Percentiles rank a stretch among this genome's conserved stretches.
Conservation (phyloP, 163 green algal genomes). For the Trebouxiophyceae sp. region DNA sequence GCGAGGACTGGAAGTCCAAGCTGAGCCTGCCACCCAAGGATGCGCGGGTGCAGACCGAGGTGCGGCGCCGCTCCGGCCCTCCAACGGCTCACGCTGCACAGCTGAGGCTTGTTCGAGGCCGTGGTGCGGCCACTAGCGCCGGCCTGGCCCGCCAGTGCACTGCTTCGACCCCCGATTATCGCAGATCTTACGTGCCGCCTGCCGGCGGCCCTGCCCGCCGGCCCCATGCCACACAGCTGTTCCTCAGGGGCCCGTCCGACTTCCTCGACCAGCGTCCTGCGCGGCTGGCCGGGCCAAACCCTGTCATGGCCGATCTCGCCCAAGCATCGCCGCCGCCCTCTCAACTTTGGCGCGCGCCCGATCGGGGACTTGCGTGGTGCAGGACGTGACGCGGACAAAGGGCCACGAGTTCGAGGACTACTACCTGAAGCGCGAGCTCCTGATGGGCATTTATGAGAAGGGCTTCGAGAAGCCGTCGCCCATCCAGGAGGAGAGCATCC, state of each 20-base stretch:
- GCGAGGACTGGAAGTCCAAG: slow-evolving; percentile 38
- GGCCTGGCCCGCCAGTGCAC: no score
- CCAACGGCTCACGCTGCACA: no score
- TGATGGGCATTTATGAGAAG: slow-evolving; percentile 99
- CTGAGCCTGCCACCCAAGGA: slow-evolving; percentile 63
- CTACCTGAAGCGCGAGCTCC: slow-evolving; percentile 89
- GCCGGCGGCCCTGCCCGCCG: no score
- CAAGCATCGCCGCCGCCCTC: background rate
- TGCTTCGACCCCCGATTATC: no score
- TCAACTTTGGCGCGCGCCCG: no score
- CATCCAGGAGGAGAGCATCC: slow-evolving; percentile 97
- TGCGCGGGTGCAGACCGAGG: slow-evolving; percentile 79
- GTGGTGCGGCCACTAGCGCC: no score
- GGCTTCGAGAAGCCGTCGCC: slow-evolving; percentile 94
- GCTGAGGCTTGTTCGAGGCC: no score
- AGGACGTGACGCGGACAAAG: slow-evolving; percentile 97
- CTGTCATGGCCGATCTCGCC: slow-evolving; percentile 3
- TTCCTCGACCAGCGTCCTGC: no score
- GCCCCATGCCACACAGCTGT: no score
- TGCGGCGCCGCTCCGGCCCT: no score
- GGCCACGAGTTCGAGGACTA: slow-evolving; percentile 98
- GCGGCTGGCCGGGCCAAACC: no score
- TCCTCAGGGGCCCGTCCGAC: background rate
- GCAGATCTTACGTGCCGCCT: no score
- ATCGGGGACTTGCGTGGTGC: slow-evolving; percentile 1